These are phyloP conservation scores for Bacterosira constricta DNA, from an alignment of 108 stramenopile species.

Conservation along the genomic window DNA sequence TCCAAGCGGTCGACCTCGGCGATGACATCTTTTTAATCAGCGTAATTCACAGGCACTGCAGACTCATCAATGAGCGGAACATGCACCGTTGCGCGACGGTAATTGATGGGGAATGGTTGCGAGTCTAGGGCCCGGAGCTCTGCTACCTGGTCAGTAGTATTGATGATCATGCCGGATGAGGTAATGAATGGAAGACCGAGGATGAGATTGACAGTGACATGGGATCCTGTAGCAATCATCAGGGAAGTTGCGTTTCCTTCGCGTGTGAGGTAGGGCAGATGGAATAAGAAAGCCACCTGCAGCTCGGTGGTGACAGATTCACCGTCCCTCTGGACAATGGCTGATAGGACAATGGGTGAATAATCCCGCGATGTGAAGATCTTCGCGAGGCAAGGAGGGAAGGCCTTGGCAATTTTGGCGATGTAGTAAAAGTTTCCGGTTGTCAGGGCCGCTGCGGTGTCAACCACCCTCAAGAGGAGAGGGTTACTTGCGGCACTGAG, in stretches of 20 bases:
- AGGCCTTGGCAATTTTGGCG: background rate
- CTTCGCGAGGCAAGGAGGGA: background rate
- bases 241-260: background rate
- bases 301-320: constrained; percentile 1
- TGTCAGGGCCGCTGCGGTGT: background rate
- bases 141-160: background rate
- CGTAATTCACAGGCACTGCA: background rate
- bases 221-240: background rate
- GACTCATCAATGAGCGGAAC: background rate
- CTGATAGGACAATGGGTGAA: background rate
- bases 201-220: constrained; percentile 10
- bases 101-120: background rate
- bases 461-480: background rate
- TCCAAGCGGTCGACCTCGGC: no score
- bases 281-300: background rate
- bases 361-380: background rate
- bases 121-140: background rate
- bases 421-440: background rate
- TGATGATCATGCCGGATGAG: background rate
- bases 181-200: constrained; percentile 10
- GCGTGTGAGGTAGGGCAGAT: constrained; percentile 2
- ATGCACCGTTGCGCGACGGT: background rate
- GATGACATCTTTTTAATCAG: no score
- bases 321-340: background rate
- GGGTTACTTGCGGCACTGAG: background rate